These are phyloP conservation scores for Paramecium bursaria DNA, from an alignment of 73 alveolate genomes.

Conservation along the genomic window DNA sequence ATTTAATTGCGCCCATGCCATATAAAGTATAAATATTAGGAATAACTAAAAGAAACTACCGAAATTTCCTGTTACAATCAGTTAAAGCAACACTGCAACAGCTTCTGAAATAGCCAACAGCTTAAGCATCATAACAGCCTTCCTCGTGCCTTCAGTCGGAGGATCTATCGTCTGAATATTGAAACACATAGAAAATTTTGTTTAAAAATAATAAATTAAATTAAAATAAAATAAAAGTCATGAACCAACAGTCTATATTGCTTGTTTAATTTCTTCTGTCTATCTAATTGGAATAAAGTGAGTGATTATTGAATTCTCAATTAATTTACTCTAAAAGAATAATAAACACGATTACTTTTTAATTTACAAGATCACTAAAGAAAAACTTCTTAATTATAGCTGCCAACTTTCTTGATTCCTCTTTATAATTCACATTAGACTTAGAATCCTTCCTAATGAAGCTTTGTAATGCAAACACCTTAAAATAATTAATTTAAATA, in stretches of 20 bases:
- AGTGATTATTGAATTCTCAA: neutral
- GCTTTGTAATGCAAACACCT: conserved; percentile 52
- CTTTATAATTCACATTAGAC: conserved; percentile 24
- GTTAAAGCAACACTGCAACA: conserved; percentile 14
- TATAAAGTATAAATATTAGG: conserved; percentile 29
- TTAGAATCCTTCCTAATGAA: conserved; percentile 62
- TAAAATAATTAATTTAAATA: neutral
- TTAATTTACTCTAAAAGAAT: neutral
- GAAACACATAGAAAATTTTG: conserved; percentile 31
- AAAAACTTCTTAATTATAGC: conserved; percentile 65
- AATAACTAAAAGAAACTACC: conserved; percentile 33
- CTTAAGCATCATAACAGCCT: conserved; percentile 43
- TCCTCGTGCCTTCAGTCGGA: conserved; percentile 40
- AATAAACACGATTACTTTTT: conserved; percentile 40
- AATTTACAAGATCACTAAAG: conserved; percentile 36
- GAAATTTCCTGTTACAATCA: neutral
- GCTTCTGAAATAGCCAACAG: neutral
- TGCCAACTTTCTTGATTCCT: conserved; percentile 60
- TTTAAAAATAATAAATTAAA: no score
- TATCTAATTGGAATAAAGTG: neutral
- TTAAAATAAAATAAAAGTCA: no score
- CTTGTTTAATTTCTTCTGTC: no score
- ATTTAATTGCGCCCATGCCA: conserved; percentile 64
- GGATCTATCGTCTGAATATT: conserved; percentile 37
- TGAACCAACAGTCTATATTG: no score